A percentile compares a stretch with the other conserved stretches of the same genome.
These are phyloP conservation scores for Emericellopsis cladophorae DNA, from an alignment of 2,329 filamentous ascomycete species.

Conservation along the genomic window DNA sequence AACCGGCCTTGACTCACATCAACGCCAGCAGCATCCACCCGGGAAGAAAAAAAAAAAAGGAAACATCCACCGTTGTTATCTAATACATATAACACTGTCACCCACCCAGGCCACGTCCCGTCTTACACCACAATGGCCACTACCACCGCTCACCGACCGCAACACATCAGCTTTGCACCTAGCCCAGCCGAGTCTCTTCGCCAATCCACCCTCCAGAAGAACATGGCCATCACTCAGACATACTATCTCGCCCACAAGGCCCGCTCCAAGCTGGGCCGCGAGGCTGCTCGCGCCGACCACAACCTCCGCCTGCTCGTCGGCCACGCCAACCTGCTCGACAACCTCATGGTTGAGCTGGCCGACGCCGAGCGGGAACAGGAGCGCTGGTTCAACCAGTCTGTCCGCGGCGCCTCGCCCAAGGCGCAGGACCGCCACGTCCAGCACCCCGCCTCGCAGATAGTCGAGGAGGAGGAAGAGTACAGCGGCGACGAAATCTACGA, in stretches of 20 bases:
- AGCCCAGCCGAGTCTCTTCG: conserved; percentile 10
- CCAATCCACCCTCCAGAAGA: conserved; percentile 46
- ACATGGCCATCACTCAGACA: conserved; percentile 96
- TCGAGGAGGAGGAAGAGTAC: conserved; percentile 34
- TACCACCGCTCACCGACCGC: conserved; percentile 12
- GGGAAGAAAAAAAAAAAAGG: conserved; percentile 8
- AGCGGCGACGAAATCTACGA: conserved; percentile 37
- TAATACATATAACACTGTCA: neutral
- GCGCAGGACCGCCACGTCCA: conserved; percentile 62
- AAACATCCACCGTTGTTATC: neutral
- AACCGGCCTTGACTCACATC: conserved; percentile 14
- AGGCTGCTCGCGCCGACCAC: conserved; percentile 85
- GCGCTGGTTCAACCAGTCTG: conserved; percentile 93
- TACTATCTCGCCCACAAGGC: conserved; percentile 98
- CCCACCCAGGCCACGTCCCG: neutral
- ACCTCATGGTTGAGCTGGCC: conserved; percentile 81
- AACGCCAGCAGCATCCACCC: conserved; percentile 8
- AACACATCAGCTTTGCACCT: conserved; percentile 8
- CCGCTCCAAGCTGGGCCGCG: conserved; percentile 84
- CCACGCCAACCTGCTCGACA: conserved; percentile 96
- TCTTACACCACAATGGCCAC: conserved; percentile 16
- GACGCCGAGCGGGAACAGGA: conserved; percentile 94
- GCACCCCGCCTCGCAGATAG: conserved; percentile 64
- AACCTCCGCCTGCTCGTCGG: conserved; percentile 90
- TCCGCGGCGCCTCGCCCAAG: conserved; percentile 53